phyloP scores from a whole-genome alignment of 352 stramenopile genomes.

The Phytophthora brassicae region DNA sequence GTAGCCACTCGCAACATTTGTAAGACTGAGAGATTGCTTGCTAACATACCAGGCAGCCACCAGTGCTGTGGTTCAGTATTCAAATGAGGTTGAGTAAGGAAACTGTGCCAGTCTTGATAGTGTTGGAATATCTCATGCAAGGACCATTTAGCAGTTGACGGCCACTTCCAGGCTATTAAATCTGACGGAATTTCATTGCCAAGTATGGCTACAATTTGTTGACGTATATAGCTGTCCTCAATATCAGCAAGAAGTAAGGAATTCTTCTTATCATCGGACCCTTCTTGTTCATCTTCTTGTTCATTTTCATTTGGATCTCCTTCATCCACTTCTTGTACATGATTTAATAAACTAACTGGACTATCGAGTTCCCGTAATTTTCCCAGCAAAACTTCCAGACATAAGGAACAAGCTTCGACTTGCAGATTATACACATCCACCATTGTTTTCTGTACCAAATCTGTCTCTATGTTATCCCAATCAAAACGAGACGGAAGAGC shows the following conservation, averaged over 20 bases:
- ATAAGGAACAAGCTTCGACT: neutral
- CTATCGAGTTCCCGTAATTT: neutral
- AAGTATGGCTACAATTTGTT: slow-evolving; percentile 19
- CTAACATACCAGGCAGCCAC: slow-evolving; percentile 25
- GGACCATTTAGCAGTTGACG: slow-evolving; percentile 13
- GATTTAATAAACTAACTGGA: neutral
- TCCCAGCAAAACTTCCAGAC: slow-evolving; percentile 8
- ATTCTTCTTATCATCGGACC: neutral
- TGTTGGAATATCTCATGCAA: slow-evolving; percentile 32
- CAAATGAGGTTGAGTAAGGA: neutral
- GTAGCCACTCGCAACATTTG: slow-evolving; percentile 15
- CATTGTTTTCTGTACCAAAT: neutral
- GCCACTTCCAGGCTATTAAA: too few relatives aligned
- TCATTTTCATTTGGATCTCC: slow-evolving; percentile 7
- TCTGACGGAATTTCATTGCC: slow-evolving; percentile 22
- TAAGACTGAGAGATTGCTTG: neutral
- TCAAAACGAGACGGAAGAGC: slow-evolving; percentile 17
- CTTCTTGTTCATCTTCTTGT: slow-evolving; percentile 1
- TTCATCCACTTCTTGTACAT: slow-evolving; percentile 1
- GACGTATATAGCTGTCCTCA: slow-evolving; percentile 4
- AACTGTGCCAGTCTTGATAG: slow-evolving; percentile 24
- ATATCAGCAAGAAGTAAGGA: slow-evolving; percentile 13
- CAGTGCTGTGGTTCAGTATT: neutral
- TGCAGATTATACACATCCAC: slow-evolving; percentile 18
- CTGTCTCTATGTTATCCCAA: neutral